Evolutionary conservation across 163 green algal genomes (phyloP), one percentile per base, ranked within the genome.

Genomic region (Scenedesmus sp.): DNA sequence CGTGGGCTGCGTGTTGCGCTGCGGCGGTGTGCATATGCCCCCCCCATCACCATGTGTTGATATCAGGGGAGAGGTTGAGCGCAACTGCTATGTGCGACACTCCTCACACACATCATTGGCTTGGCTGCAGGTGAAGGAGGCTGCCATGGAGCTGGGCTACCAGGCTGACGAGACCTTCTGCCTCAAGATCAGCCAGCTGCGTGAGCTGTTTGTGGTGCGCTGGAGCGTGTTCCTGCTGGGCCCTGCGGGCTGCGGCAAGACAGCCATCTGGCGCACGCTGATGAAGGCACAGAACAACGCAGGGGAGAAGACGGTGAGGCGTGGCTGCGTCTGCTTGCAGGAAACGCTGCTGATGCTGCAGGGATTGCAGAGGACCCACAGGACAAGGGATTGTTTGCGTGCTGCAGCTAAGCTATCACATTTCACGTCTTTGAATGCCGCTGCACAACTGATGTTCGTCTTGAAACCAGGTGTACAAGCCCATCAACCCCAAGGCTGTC

Each of bases 191-290:
- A 95, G 92, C 79, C 97, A 99, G 95, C 95, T 99, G 89, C 93
- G 98, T 3, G 98, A 99, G 93, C 97, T 99, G 70, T 98, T 99
- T 57, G 95, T 96, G 84, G 97, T 99, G 66, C 96, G 96, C 91
- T 99, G 98, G 97, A 98, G 95, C 23, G 98, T 99, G 4, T 99
- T 99, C 94, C 93, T 99, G 88, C 95, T 99, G 70, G 98, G 98
- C 55, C 96, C 97, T 34, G 95, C 97, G 87, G 97, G 97, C 82
- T 98, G 96, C 84, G 97, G 97, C 88, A 99, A 99, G 96, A 97
- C 95, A 0, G 97, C 97, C 52, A 97, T 99, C 89, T 99, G 97
- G 97, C 94, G 94, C 66, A 99, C 97, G 5, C 97, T 99, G 16
- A 96, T 97, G 94, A 95, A 95, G 60, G 97, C 97, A 20, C 97